phyloP scores from a whole-genome alignment of 139 green algal genomes.

The Auxenochlorella pyrenoidosa region DNA sequence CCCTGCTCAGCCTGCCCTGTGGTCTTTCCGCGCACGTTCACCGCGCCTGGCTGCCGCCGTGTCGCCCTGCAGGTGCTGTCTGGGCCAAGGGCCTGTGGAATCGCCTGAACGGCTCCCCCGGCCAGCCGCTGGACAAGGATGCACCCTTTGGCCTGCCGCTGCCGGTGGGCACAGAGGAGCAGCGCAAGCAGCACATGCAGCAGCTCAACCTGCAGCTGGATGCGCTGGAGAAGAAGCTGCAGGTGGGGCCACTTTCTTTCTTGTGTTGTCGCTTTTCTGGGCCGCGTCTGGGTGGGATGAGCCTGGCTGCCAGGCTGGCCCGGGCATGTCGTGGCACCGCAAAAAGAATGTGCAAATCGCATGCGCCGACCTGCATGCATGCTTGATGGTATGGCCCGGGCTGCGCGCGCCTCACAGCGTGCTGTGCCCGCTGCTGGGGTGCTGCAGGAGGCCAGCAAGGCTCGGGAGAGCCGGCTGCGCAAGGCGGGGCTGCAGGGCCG shows the following conservation, averaged over 20 bases:
- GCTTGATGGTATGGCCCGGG: too few species aligned
- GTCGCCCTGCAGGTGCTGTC: not conserved
- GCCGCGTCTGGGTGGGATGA: too few species aligned
- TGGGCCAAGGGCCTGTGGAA: conserved; percentile 81
- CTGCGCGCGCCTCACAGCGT: too few species aligned
- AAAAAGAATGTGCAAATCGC: too few species aligned
- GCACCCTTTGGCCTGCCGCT: conserved; percentile 60
- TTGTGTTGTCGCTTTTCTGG: not conserved
- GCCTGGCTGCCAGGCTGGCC: too few species aligned
- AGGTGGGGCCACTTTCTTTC: not conserved
- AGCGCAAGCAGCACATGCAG: conserved; percentile 47
- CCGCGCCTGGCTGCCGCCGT: not conserved
- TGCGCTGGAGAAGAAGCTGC: conserved; percentile 78
- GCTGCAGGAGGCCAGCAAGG: conserved; percentile 84
- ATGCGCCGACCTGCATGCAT: too few species aligned
- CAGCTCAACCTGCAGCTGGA: conserved; percentile 74
- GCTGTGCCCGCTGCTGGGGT: too few species aligned
- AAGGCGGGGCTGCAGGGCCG: conserved; percentile 65
- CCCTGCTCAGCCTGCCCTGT: not conserved
- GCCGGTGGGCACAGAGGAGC: conserved; percentile 53
- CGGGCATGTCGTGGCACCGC: too few species aligned
- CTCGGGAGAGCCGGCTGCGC: conserved; percentile 78
- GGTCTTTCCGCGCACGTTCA: not conserved
- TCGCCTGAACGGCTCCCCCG: conserved; percentile 72
- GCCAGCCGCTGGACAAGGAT: conserved; percentile 21